A percentile compares a stretch with the other conserved stretches of the same genome.
Evolutionary conservation across 192 early-diverging fungal species (phyloP).

Genomic region (Gonapodya prolifera): DNA sequence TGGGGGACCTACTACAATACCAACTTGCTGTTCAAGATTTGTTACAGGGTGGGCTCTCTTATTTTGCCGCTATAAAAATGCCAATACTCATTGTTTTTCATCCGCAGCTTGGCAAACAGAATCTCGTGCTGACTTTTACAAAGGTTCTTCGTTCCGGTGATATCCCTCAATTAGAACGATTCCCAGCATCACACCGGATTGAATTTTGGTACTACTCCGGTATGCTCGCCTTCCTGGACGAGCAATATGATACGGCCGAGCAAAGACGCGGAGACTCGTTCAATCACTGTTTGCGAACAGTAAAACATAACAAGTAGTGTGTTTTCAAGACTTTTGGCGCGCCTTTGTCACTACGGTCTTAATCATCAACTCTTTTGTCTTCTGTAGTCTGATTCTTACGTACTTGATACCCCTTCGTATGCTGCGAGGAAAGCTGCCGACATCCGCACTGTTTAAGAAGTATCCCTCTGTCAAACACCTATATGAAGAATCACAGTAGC

Average conservation of each 20-base stretch:
- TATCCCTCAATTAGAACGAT: conserved; percentile 58
- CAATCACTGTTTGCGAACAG: conserved; percentile 20
- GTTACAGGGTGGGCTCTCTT: conserved; percentile 52
- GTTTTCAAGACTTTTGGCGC: conserved; percentile 5
- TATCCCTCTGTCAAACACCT: conserved; percentile 44
- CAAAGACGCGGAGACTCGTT: conserved; percentile 34
- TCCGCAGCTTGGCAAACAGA: neutral
- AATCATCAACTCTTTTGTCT: conserved; percentile 14
- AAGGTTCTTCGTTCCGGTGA: conserved; percentile 32
- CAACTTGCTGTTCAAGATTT: conserved; percentile 74
- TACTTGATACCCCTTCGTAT: conserved; percentile 70
- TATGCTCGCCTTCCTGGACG: conserved; percentile 71
- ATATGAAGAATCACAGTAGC: conserved; percentile 56
- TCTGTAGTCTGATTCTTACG: conserved; percentile 60
- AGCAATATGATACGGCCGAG: conserved; percentile 58
- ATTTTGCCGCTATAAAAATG: neutral
- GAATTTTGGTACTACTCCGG: conserved; percentile 81
- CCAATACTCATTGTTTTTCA: neutral
- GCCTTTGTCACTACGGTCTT: neutral
- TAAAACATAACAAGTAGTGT: conserved; percentile 32
- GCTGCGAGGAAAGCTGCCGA: conserved; percentile 57
- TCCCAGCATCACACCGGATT: conserved; percentile 74
- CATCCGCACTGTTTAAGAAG: conserved; percentile 34
- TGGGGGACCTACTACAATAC: conserved; percentile 88
- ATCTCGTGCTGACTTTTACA: neutral